Conservation (phyloP, 164 flowering plant genomes). For the Aristolochia californica region DNA sequence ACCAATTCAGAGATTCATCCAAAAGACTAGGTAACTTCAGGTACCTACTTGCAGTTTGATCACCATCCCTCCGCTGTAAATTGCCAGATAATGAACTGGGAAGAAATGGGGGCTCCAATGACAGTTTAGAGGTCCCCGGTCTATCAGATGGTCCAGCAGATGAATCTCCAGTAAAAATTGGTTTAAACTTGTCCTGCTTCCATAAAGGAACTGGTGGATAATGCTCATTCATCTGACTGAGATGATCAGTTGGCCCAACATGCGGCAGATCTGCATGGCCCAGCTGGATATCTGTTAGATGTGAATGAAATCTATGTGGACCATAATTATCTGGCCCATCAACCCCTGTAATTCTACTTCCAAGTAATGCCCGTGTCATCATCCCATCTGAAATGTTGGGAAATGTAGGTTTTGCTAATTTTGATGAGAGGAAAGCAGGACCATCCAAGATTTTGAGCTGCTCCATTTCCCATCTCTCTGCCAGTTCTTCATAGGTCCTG, state of each 20-base stretch:
- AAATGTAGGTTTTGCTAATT: slow-evolving; percentile 32
- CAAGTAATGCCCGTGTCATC: slow-evolving; percentile 74
- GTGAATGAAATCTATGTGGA: slow-evolving; percentile 41
- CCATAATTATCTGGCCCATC: slow-evolving; percentile 13
- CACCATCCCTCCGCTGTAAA: slow-evolving; percentile 36
- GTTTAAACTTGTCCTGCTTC: slow-evolving; percentile 34
- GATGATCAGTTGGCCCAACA: slow-evolving; percentile 29
- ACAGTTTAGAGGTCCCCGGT: slow-evolving; percentile 27
- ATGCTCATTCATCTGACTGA: slow-evolving; percentile 24
- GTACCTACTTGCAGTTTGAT: slow-evolving; percentile 18
- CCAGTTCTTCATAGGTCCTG: slow-evolving; percentile 56
- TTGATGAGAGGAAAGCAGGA: slow-evolving; percentile 21
- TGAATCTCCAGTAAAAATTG: slow-evolving; percentile 32
- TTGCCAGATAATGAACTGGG: slow-evolving; percentile 34
- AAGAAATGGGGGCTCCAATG: slow-evolving; percentile 37
- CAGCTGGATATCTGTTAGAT: slow-evolving; percentile 76
- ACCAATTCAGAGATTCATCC: slow-evolving; percentile 31
- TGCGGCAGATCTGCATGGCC: slow-evolving; percentile 47
- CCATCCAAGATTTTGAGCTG: slow-evolving; percentile 52
- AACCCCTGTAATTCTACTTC: slow-evolving; percentile 35
- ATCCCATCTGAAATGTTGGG: slow-evolving; percentile 73
- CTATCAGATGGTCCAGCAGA: slow-evolving; percentile 35
- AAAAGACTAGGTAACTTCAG: slow-evolving; percentile 43
- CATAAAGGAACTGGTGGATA: slow-evolving; percentile 33
- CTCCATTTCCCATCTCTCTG: slow-evolving; percentile 78